Evolutionary conservation across 2,329 filamentous ascomycete genomes (phyloP).

Genomic region (Seiridium cupressi): DNA sequence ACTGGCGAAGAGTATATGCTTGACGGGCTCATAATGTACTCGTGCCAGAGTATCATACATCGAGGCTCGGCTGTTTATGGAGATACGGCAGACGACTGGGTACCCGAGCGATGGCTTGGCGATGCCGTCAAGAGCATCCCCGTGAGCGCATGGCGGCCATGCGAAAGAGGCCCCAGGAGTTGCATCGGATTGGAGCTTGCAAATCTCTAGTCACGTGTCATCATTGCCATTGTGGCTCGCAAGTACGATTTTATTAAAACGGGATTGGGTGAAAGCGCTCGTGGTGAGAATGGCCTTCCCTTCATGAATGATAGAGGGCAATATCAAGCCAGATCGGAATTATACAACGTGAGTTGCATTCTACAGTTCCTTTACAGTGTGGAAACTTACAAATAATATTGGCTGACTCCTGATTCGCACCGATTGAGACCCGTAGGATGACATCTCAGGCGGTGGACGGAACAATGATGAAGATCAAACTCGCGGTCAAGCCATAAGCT

Average conservation of each 20-base stretch:
- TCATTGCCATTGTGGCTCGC: conserved; percentile 9
- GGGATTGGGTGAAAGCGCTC: conserved; percentile 4
- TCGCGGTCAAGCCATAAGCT: not conserved
- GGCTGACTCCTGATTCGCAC: not conserved
- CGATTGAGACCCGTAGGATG: conserved; percentile 12
- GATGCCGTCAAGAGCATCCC: not conserved
- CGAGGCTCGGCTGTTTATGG: conserved; percentile 11
- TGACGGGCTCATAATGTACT: conserved; percentile 16
- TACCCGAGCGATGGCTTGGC: conserved; percentile 18
- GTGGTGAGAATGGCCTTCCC: conserved; percentile 11
- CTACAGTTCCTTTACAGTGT: too few relatives aligned
- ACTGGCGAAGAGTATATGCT: conserved; percentile 12
- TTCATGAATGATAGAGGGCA: not conserved
- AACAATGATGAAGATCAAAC: conserved; percentile 13
- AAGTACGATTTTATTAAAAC: conserved; percentile 10
- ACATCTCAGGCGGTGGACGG: conserved; percentile 17
- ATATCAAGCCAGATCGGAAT: not conserved
- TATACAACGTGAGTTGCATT: not conserved
- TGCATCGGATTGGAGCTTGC: conserved; percentile 53
- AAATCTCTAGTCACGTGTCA: conserved; percentile 18
- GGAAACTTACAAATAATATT: not conserved
- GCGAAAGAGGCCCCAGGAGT: conserved; percentile 45
- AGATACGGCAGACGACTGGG: conserved; percentile 13
- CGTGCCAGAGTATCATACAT: conserved; percentile 10
- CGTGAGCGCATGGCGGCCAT: conserved; percentile 19